Conservation (phyloP, 768 basidiomycete genomes). For the Galerina sulciceps region DNA sequence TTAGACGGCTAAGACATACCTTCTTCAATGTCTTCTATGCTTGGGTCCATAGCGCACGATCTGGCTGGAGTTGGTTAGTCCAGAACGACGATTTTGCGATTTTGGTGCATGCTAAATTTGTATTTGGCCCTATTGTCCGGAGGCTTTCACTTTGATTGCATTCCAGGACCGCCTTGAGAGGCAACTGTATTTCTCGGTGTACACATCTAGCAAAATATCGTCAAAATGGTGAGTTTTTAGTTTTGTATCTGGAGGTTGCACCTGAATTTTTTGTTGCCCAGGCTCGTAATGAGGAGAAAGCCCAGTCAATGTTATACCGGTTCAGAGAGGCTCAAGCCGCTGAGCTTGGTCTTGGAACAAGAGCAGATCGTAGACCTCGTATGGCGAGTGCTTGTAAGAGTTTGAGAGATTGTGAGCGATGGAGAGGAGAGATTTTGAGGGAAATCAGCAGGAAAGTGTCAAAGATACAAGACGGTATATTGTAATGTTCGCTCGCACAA, state of each 20-base stretch:
- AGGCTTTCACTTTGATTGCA: neutral
- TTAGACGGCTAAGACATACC: constrained; percentile 22
- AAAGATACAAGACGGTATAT: constrained; percentile 94
- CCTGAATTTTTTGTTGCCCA: constrained; percentile 27
- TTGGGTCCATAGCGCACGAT: constrained; percentile 24
- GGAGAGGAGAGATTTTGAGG: constrained; percentile 93
- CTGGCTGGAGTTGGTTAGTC: neutral
- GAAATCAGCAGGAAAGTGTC: constrained; percentile 97
- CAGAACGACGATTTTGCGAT: too few species aligned
- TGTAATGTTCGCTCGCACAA: too few species aligned
- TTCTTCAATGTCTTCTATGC: constrained; percentile 37
- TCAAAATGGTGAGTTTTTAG: constrained; percentile 5
- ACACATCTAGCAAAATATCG: neutral
- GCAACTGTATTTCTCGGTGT: neutral
- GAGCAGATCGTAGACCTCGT: constrained; percentile 83
- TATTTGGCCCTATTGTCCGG: constrained; percentile 3
- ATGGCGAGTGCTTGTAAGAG: constrained; percentile 94
- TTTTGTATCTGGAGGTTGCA: too few species aligned
- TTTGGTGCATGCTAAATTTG: too few species aligned
- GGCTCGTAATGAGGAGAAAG: constrained; percentile 99
- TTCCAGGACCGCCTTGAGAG: neutral
- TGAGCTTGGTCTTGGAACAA: constrained; percentile 89
- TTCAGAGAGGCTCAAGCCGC: constrained; percentile 97
- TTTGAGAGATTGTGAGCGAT: constrained; percentile 90
- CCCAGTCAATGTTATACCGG: constrained; percentile 92